These are phyloP conservation scores for Fomitiporia mediterranea DNA, from an alignment of 1,284 basidiomycete genomes.

Conservation along the genomic window DNA sequence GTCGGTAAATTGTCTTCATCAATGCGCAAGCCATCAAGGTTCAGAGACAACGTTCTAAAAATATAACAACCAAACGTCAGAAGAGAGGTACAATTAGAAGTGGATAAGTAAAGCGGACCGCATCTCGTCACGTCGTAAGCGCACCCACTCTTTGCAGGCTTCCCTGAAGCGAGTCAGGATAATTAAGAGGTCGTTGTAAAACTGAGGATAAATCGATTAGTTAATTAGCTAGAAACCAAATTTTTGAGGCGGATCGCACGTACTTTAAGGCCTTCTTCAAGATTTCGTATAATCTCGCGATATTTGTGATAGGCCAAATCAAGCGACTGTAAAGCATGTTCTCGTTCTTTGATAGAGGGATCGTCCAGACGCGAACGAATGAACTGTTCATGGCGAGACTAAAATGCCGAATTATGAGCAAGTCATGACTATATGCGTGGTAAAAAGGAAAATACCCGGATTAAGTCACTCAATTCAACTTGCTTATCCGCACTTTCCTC, in stretches of 20 bases:
- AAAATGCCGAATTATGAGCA: slow-evolving; percentile 10
- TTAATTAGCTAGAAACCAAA: neutral
- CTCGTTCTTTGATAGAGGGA: slow-evolving; percentile 74
- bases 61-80: neutral
- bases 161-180: slow-evolving; percentile 74
- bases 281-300: slow-evolving; percentile 77
- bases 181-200: slow-evolving; percentile 77
- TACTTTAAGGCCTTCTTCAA: slow-evolving; percentile 86
- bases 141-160: slow-evolving; percentile 69
- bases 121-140: slow-evolving; percentile 59
- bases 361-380: slow-evolving; percentile 78
- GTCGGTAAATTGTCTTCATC: slow-evolving; percentile 16
- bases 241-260: slow-evolving; percentile 14
- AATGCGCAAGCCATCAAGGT: slow-evolving; percentile 12
- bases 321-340: slow-evolving; percentile 81
- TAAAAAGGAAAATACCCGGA: slow-evolving; percentile 49
- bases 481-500: slow-evolving; percentile 59
- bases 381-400: slow-evolving; percentile 77
- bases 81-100: neutral
- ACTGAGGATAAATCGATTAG: slow-evolving; percentile 39
- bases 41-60: slow-evolving; percentile 22
- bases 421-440: neutral
- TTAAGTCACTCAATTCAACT: slow-evolving; percentile 56
- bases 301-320: slow-evolving; percentile 89
- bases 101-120: neutral